phyloP scores from a whole-genome alignment of 352 stramenopile species.

The Blastocystis hominis region DNA sequence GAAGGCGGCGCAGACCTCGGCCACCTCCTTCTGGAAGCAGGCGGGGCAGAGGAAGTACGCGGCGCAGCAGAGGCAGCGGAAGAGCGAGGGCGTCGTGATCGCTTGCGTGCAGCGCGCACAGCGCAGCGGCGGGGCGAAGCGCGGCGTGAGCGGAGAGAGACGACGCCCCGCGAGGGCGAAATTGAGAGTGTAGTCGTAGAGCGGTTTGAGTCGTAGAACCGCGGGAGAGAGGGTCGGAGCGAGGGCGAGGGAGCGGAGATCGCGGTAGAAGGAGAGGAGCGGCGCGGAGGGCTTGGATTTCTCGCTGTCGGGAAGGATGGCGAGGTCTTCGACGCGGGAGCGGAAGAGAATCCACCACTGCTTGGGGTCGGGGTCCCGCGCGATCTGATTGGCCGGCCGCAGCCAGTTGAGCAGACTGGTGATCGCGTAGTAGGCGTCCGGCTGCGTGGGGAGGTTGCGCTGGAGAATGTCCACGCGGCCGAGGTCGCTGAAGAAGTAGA shows the following conservation, averaged over 20 bases:
- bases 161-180: slow-evolving; percentile 8
- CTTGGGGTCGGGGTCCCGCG: neutral
- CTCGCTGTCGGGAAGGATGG: neutral
- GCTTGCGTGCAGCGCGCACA: neutral
- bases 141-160: neutral
- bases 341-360: slow-evolving; percentile 6
- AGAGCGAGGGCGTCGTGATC: neutral
- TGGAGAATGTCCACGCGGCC: slow-evolving; percentile 16
- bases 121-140: neutral
- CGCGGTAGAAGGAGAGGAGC: neutral
- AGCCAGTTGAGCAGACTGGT: slow-evolving; percentile 23
- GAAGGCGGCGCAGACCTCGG: neutral
- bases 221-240: neutral
- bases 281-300: neutral
- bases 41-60: neutral
- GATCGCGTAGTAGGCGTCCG: neutral
- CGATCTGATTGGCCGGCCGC: neutral
- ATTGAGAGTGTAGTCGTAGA: slow-evolving; percentile 49
- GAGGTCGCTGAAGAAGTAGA: slow-evolving; percentile 32
- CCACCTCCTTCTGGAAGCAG: neutral
- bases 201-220: neutral
- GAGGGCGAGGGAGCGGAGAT: neutral
- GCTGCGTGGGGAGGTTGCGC: neutral
- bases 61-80: slow-evolving; percentile 19
- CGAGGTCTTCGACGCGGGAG: neutral